phyloP scores from a whole-genome alignment of 352 stramenopile genomes.

The Salisapilia sapeloensis region DNA sequence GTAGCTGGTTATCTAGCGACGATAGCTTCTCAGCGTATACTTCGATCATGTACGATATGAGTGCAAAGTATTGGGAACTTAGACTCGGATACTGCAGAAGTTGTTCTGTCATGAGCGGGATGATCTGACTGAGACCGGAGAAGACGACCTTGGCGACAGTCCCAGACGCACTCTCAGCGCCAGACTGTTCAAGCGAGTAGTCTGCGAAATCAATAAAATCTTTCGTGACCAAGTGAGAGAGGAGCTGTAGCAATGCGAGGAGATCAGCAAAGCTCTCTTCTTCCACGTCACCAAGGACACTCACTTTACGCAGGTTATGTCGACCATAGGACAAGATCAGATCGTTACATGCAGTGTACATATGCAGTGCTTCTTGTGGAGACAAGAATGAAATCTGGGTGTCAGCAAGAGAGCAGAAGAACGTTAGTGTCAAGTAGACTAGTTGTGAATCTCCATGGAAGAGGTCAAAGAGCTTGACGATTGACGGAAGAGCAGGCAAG shows the following conservation, averaged over 20 bases:
- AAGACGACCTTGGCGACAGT: constrained; percentile 82
- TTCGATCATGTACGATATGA: constrained; percentile 78
- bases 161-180: constrained; percentile 34
- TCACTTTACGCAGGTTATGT: constrained; percentile 56
- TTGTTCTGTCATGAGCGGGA: constrained; percentile 82
- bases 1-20: constrained; percentile 33
- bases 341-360: constrained; percentile 56
- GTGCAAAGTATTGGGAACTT: constrained; percentile 80
- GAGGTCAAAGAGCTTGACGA: constrained; percentile 59
- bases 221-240: constrained; percentile 66
- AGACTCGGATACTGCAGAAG: constrained; percentile 72
- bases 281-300: constrained; percentile 35
- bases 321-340: constrained; percentile 50
- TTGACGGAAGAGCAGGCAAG: constrained; percentile 43
- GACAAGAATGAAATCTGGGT: constrained; percentile 64
- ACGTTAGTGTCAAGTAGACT: constrained; percentile 52
- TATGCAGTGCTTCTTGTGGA: constrained; percentile 40
- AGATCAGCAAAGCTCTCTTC: constrained; percentile 67
- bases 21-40: constrained; percentile 71
- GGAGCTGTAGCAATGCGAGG: constrained; percentile 51
- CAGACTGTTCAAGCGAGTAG: constrained; percentile 28
- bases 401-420: constrained; percentile 67
- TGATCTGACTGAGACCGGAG: constrained; percentile 66
- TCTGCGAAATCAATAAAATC: constrained; percentile 81
- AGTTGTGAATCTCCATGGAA: constrained; percentile 61